Base-by-base conservation (phyloP, 371 early-diverging fungal genomes). In the Mortierella sp. region DNA sequence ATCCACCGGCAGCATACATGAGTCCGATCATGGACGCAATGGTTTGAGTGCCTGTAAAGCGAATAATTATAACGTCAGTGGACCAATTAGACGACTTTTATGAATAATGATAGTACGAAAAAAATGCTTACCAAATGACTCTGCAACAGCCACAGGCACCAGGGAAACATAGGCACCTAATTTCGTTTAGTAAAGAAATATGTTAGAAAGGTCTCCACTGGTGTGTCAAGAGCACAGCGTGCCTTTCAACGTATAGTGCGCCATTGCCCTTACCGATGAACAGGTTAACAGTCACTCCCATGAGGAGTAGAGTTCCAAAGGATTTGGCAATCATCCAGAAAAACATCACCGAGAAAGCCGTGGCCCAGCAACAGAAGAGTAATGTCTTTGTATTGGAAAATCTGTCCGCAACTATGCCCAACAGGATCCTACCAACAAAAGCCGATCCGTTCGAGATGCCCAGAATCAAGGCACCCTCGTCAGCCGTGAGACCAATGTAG, bases 361-460 rank as follows among this genome's bases (percentile, higher is more conserved):
- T 79, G n/a, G 76, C 53, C 58, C 83, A 79, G 17, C 78, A 82
- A 19, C 69, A 82, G 14, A 56, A 61, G 53, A 83, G 70, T 59
- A 84, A 54, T 1, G 80, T 81, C 34, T 78, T 80, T 23, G 81
- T 76, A 23, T 83, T 73, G 4, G 84, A 83, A 17, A 90, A 34
- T 8, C 63, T 58, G 50, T 89, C 89, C 2, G 83, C 78, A 9
- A 79, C 51, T 32, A 82, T 42, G n/a, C 90, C 90, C 9, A 81
- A 57, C 8, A 78, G 21, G 28, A 90, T 62, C 12, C 90, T 70
- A 5, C 87, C 83, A 2, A 86, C 63, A 19, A 84, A 86, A 3
- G 86, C 83, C 6, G 83, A 82, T 37, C 80, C 86, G 47, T 86
- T 89, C 47, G 85, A 75, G 49, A 86, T 53, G n/a, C 84, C 84